Conservation (phyloP, 768 basidiomycete species). For the Panaeolus papilionaceus region DNA sequence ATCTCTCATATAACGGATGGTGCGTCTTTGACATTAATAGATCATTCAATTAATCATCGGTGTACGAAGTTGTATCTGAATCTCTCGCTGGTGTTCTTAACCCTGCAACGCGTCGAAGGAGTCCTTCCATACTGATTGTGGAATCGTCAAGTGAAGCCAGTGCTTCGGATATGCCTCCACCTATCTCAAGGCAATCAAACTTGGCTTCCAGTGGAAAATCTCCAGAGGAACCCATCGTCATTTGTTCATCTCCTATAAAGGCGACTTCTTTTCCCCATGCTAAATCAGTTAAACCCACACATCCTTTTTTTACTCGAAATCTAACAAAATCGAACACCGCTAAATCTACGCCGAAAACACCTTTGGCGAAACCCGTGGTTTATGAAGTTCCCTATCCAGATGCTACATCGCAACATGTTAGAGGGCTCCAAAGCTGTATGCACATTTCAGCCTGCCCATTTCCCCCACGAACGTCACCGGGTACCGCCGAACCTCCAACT, state of each 20-base stretch:
- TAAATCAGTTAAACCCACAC: slow-evolving; percentile 37
- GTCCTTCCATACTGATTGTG: slow-evolving; percentile 32
- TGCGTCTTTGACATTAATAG: not conserved
- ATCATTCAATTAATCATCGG: not conserved
- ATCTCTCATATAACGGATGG: not conserved
- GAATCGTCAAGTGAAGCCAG: slow-evolving; percentile 19
- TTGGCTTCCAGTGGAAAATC: slow-evolving; percentile 34
- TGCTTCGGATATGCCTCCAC: not conserved
- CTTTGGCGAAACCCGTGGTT: slow-evolving; percentile 21
- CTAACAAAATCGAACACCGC: slow-evolving; percentile 22
- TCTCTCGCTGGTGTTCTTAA: not conserved
- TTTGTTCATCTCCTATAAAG: slow-evolving; percentile 49
- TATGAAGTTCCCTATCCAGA: slow-evolving; percentile 54
- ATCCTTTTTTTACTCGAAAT: slow-evolving; percentile 53
- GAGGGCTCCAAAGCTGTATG: slow-evolving; percentile 52
- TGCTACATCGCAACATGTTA: slow-evolving; percentile 61
- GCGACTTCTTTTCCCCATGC: slow-evolving; percentile 22
- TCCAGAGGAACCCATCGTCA: slow-evolving; percentile 48
- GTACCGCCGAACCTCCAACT: not conserved
- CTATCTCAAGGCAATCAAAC: slow-evolving; percentile 8
- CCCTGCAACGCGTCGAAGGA: slow-evolving; percentile 20
- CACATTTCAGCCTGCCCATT: slow-evolving; percentile 20
- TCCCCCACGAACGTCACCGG: slow-evolving; percentile 1
- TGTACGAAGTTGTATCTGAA: not conserved
- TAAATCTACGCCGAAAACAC: slow-evolving; percentile 17